Evolutionary conservation across 2,329 filamentous ascomycete species (phyloP).

Genomic region (Claviceps africana): DNA sequence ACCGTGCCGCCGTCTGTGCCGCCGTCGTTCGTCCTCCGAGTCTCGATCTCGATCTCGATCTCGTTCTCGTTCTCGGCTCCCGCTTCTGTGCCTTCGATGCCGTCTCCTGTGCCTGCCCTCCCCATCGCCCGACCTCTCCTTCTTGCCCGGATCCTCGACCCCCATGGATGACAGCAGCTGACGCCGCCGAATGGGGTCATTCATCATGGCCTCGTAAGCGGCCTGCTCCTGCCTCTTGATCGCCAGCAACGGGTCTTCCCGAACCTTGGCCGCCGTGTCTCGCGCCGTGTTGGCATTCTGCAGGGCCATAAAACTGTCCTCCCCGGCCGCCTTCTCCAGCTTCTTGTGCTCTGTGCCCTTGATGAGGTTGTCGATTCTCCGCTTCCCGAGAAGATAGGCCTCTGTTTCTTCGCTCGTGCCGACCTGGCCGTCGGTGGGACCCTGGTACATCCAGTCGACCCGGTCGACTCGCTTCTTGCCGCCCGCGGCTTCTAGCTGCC

Average conservation of each 20-base stretch:
- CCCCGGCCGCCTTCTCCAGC: conserved; percentile 57
- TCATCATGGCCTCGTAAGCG: conserved; percentile 68
- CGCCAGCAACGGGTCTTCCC: conserved; percentile 79
- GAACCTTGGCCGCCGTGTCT: conserved; percentile 74
- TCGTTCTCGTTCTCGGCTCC: conserved; percentile 3
- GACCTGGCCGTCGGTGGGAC: conserved; percentile 63
- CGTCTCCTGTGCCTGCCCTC: conserved; percentile 15
- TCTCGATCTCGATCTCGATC: conserved; percentile 3
- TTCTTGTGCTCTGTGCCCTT: conserved; percentile 70
- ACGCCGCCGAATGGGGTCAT: conserved; percentile 53
- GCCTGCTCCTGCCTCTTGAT: conserved; percentile 88
- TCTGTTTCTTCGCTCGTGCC: conserved; percentile 81
- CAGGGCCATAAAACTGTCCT: conserved; percentile 45
- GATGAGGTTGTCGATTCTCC: conserved; percentile 71
- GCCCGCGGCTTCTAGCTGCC: conserved; percentile 76
- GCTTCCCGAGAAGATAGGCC: conserved; percentile 81
- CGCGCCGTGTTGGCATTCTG: conserved; percentile 59
- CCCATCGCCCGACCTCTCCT: conserved; percentile 19
- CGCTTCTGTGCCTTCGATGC: conserved; percentile 5
- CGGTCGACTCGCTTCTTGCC: conserved; percentile 66
- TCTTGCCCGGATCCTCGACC: conserved; percentile 34
- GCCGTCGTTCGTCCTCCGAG: neutral
- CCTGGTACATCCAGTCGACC: conserved; percentile 97
- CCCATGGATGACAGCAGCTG: conserved; percentile 54
- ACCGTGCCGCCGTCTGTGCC: conserved; percentile 26